phyloP scores from a whole-genome alignment of 306 rosid species.

The Rosa chinensis region DNA sequence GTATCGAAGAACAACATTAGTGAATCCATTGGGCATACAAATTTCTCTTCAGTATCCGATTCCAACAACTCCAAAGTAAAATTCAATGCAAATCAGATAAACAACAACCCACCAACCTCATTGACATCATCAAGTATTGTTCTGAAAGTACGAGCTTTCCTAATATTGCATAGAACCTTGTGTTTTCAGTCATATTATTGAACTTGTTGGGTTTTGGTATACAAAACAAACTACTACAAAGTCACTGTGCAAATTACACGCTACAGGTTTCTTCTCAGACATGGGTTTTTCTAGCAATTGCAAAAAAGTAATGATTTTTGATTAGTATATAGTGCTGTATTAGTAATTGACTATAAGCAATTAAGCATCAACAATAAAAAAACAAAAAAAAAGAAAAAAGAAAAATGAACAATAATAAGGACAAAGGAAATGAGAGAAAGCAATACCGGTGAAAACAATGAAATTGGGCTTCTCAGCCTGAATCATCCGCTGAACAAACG shows the following conservation, averaged over 20 bases:
- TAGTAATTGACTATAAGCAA: too few relatives aligned
- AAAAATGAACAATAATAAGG: neutral
- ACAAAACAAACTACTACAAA: neutral
- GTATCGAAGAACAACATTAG: neutral
- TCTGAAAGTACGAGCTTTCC: too few relatives aligned
- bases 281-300: neutral
- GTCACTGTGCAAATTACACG: neutral
- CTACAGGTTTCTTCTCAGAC: neutral
- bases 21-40: neutral
- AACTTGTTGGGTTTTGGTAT: neutral
- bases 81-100: neutral
- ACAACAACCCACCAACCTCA: neutral
- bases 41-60: neutral
- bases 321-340: too few relatives aligned
- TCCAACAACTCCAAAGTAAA: neutral
- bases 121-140: neutral
- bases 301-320: neutral
- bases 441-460: slow-evolving; percentile 84
- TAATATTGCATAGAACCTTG: neutral
- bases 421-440: neutral
- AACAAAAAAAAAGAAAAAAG: too few relatives aligned
- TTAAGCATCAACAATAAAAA: neutral
- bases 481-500: slow-evolving; percentile 68
- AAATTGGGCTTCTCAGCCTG: slow-evolving; percentile 90
- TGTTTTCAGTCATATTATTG: neutral